Evolutionary conservation across 768 basidiomycete species (phyloP), one percentile per base, ranked within the genome.

Genomic region (Trametes coccinea): DNA sequence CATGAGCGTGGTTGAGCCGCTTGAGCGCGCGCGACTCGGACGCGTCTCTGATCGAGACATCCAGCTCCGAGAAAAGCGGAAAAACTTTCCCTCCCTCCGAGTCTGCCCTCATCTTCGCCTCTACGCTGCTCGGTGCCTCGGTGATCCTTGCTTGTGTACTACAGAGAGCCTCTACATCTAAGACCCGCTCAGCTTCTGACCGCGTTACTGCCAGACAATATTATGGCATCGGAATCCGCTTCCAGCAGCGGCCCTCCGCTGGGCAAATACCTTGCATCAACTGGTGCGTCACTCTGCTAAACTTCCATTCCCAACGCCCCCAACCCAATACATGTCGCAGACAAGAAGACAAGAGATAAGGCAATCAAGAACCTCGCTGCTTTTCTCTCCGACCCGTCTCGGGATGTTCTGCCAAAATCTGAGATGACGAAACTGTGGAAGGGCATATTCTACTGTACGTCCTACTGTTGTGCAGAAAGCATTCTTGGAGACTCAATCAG

Each of bases 391-490:
- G 82, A 85, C 67, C 79, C 82, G 48, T 72, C 73, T 8, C 78
- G 79, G 60, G 78, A 87, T 77, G 80, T 73, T 27, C 74, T 96
- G 33, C 76, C 89, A 14, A 84, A 88, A 59, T 60, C 78, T 31
- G 95, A 98, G 69, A 89, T 97, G 87, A 82, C 85, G 63, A 96
- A 95, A 74, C 74, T 98, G 33, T 98, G 96, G 96, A 98, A 99
- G 73, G 96, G 95, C 0, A 84, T 98, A 53, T 99, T 96, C 74
- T 99, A 96, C 74, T 97, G 95, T 94, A 64, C 65, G 86, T 74
- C 5, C 37, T 11, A 5, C 34, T 37, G 5, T 11, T 37, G 34
- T 37, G 34, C 11, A 5, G 5, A 37, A 29, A 37, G 1, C 13
- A 30, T 0, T 34, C 16, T 13, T 37, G 2, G 8, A 43, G 31